Conservation (phyloP, 2,329 filamentous ascomycete species). For the Trichoderma harzianum region DNA sequence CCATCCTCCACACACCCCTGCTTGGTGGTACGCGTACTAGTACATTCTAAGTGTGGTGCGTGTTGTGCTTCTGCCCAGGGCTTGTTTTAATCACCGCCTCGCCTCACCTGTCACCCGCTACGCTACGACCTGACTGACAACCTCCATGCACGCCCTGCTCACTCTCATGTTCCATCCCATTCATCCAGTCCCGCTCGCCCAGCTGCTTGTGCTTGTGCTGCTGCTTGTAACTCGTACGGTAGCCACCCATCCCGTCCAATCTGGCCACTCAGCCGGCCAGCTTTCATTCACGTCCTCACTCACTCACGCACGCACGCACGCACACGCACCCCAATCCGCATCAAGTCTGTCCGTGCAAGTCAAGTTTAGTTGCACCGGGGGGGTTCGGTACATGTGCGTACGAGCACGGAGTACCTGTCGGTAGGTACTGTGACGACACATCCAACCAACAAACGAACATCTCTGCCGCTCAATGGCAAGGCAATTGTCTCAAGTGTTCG, state of each 20-base stretch:
- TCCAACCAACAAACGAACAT: not conserved
- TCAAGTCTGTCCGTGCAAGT: not conserved
- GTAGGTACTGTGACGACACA: not conserved
- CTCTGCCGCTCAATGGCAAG: not conserved
- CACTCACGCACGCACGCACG: not conserved
- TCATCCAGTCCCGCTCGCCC: not conserved
- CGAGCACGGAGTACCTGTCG: not conserved
- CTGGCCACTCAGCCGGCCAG: not conserved
- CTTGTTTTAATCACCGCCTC: constrained; percentile 16
- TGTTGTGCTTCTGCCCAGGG: constrained; percentile 11
- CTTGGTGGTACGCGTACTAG: not conserved
- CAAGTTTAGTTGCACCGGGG: not conserved
- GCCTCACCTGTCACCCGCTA: constrained; percentile 15
- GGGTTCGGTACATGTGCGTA: not conserved
- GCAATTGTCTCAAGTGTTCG: not conserved
- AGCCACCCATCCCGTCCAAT: not conserved
- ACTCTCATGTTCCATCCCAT: not conserved
- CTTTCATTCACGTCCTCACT: not conserved
- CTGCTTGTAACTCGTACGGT: not conserved
- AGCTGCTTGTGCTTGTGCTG: not conserved
- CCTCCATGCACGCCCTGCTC: constrained; percentile 12
- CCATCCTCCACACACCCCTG: not conserved
- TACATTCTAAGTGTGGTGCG: constrained; percentile 1
- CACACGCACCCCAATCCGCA: not conserved
- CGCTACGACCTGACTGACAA: constrained; percentile 13